Conservation (phyloP, 1,139 yeast species). For the Kodamaea alishanica region DNA sequence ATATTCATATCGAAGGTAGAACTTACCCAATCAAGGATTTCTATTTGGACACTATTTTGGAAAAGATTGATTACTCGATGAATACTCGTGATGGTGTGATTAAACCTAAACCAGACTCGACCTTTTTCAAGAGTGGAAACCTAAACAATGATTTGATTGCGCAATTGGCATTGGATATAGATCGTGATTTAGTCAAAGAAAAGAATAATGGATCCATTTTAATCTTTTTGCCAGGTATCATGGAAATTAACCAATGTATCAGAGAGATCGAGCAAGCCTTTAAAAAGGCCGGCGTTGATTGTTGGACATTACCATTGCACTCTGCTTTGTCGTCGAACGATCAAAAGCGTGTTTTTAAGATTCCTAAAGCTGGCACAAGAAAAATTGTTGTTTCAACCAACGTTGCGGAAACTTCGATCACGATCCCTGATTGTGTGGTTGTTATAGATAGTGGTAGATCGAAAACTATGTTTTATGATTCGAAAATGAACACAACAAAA, state of each 20-base stretch:
- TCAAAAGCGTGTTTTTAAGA: constrained; percentile 67
- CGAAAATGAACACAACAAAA: constrained; percentile 62
- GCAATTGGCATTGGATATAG: constrained; percentile 50
- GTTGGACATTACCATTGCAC: constrained; percentile 71
- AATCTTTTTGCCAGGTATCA: constrained; percentile 85
- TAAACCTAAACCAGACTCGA: constrained; percentile 59
- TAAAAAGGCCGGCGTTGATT: constrained; percentile 13
- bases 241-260: constrained; percentile 65
- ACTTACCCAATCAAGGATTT: constrained; percentile 85
- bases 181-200: constrained; percentile 38
- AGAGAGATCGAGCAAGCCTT: constrained; percentile 22
- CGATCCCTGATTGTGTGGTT: constrained; percentile 91
- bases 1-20: constrained; percentile 83
- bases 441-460: constrained; percentile 88
- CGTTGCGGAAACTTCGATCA: constrained; percentile 82
- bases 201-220: constrained; percentile 68
- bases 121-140: constrained; percentile 58
- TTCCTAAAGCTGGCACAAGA: constrained; percentile 51
- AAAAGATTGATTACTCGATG: constrained; percentile 51
- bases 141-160: constrained; percentile 73
- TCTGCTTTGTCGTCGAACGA: constrained; percentile 84
- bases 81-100: constrained; percentile 39
- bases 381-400: constrained; percentile 90
- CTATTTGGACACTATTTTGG: constrained; percentile 64
- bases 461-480: constrained; percentile 70